Base-by-base conservation (phyloP, 345 rosid genomes). In the Populus nigra region DNA sequence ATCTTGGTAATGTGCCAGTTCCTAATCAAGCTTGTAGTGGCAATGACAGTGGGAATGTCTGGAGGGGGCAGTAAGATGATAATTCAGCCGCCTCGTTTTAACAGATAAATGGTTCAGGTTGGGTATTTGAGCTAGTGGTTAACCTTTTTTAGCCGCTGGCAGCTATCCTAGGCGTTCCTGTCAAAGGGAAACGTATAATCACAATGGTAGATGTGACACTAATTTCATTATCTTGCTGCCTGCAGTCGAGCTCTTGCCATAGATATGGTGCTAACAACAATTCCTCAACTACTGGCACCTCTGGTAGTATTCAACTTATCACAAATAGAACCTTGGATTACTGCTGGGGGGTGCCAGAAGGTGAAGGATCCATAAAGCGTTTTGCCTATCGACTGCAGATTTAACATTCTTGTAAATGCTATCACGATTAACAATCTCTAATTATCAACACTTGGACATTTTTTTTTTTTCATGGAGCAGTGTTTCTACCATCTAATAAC, bases 21-120 rank as follows among this genome's bases (percentile, higher is more conserved):
- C 88, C 89, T 23, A 90, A 90, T 80, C 98, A 90, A 86, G 94
- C 93, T 25, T 91, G 94, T 78, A 93, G 99, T 61, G 97, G 92
- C 33, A 90, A 91, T 43, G 94, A 93, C 82, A 90, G 96, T 17
- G 98, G 94, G 49, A 93, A 91, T 65, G 97, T 90, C 23, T 95
- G 98, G 99, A 90, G 92, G 81, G 89, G 88, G 73, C 96, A 89
- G 31, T 89, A 88, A 18, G 97, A 93, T 20, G 97, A 93, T 76
- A 90, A 88, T 84, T 89, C 97, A 2, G 92, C 96, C 61, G 92
- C 94, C 70, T 95, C 98, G 12, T 93, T 93, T 93, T 79, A 91
- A 91, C 83, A 80, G 93, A 88, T 93, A 78, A 86, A 62, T 36
- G 47, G 45, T 33, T n/a, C 17, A 65, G 27, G 16, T 39, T 22